Percentiles rank a stretch among this genome's conserved stretches.
Evolutionary conservation across 768 basidiomycete species (phyloP).

Genomic region (Pulveroboletus sp.): DNA sequence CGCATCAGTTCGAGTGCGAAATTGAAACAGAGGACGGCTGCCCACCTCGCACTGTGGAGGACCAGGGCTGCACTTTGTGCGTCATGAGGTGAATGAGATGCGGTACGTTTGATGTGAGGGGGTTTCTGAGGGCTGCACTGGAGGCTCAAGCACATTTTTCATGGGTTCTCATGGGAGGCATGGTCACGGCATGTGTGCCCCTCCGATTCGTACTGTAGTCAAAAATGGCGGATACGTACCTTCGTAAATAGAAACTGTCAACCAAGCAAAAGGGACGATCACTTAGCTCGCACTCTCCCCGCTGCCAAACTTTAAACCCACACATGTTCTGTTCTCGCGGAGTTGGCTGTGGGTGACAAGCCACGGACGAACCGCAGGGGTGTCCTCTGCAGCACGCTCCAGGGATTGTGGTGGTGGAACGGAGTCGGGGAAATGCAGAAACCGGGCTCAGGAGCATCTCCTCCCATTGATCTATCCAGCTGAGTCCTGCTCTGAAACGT

Average conservation of each 20-base stretch:
- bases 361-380: background rate
- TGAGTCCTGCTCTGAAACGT: background rate
- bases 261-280: background rate
- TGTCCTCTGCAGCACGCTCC: too few species aligned
- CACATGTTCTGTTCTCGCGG: background rate
- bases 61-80: background rate
- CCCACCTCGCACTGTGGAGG: constrained; percentile 14
- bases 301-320: background rate
- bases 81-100: background rate
- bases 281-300: too few species aligned
- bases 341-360: background rate
- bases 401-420: too few species aligned
- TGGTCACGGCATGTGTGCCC: background rate
- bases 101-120: background rate
- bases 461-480: too few species aligned
- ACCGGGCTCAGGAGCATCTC: too few species aligned
- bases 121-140: background rate
- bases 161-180: background rate
- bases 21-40: background rate
- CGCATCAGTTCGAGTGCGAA: background rate
- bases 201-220: background rate
- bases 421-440: too few species aligned
- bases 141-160: background rate
- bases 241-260: background rate
- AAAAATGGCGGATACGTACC: background rate